A percentile compares a stretch with the other conserved stretches of the same genome.
Evolutionary conservation across 2,329 filamentous ascomycete genomes (phyloP).

Genomic region (Aspergillus pseudoglaucus): DNA sequence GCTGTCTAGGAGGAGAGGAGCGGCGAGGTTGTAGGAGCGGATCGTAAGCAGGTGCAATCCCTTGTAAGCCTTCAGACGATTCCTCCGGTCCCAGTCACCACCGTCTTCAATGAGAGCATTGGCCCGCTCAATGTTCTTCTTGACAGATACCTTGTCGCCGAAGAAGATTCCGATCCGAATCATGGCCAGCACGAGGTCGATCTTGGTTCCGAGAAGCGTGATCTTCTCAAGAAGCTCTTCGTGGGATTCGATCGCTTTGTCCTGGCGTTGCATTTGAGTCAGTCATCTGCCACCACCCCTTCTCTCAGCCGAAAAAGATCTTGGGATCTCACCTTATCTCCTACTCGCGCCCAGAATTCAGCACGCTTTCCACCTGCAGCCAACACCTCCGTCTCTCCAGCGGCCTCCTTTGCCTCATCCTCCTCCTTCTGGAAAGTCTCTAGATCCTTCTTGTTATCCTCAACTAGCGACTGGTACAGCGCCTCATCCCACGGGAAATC

Average conservation of each 20-base stretch:
- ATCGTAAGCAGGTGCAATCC: constrained; percentile 88
- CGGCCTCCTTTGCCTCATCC: constrained; percentile 91
- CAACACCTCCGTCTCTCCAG: constrained; percentile 90
- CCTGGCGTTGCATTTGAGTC: constrained; percentile 46
- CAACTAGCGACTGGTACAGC: constrained; percentile 69
- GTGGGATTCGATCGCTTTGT: constrained; percentile 87
- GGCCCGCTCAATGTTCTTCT: constrained; percentile 88
- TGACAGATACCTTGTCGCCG: constrained; percentile 82
- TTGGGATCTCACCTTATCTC: constrained; percentile 68
- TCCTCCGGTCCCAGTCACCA: constrained; percentile 97
- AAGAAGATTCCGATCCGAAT: constrained; percentile 95
- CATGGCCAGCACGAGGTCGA: constrained; percentile 92
- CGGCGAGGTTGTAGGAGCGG: constrained; percentile 81
- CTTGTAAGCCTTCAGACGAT: constrained; percentile 97
- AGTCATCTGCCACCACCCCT: neutral
- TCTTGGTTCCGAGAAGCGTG: constrained; percentile 93
- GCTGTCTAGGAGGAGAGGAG: constrained; percentile 90
- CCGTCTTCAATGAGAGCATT: constrained; percentile 86
- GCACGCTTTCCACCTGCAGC: constrained; percentile 89
- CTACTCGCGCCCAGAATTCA: constrained; percentile 91
- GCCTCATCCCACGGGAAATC: constrained; percentile 85
- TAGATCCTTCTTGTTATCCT: constrained; percentile 71
- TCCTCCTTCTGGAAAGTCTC: constrained; percentile 75
- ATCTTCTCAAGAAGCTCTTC: constrained; percentile 95
- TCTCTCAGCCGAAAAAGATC: constrained; percentile 8